Evolutionary conservation across 495 filamentous ascomycete species (phyloP).

Genomic region (Chaetomidium leptoderma): DNA sequence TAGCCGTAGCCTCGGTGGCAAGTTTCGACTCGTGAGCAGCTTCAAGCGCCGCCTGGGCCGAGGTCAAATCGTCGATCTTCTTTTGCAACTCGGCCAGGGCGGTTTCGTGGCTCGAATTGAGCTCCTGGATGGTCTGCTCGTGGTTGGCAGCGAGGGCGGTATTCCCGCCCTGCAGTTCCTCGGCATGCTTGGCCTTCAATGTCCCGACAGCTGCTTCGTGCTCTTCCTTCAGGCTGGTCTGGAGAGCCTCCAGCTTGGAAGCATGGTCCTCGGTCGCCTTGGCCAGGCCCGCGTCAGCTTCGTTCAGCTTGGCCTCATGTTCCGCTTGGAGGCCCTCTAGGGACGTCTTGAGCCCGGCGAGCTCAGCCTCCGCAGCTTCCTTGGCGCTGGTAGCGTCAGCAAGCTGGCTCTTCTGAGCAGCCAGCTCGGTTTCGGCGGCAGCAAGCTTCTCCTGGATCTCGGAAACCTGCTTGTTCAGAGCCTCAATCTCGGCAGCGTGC

Average conservation of each 20-base stretch:
- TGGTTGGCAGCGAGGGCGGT: conserved; percentile 29
- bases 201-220: conserved; percentile 38
- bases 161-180: conserved; percentile 38
- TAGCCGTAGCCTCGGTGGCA: conserved; percentile 29
- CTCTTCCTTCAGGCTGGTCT: conserved; percentile 39
- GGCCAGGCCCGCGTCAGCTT: conserved; percentile 30
- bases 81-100: conserved; percentile 40
- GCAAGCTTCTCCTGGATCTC: conserved; percentile 43
- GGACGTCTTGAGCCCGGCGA: conserved; percentile 41
- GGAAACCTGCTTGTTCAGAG: conserved; percentile 37
- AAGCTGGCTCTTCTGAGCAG: conserved; percentile 34
- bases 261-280: conserved; percentile 40
- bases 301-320: conserved; percentile 34
- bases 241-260: conserved; percentile 38
- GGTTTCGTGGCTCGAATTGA: conserved; percentile 41
- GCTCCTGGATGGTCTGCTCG: conserved; percentile 37
- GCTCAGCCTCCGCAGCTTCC: conserved; percentile 38
- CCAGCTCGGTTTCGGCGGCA: conserved; percentile 38
- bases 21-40: conserved; percentile 31
- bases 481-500: conserved; percentile 46
- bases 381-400: conserved; percentile 35
- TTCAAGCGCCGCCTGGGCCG: conserved; percentile 27
- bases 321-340: conserved; percentile 41
- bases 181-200: conserved; percentile 40
- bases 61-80: conserved; percentile 41